Evolutionary conservation across 1,284 basidiomycete species (phyloP).

Genomic region (Hypsizygus ulmarius): DNA sequence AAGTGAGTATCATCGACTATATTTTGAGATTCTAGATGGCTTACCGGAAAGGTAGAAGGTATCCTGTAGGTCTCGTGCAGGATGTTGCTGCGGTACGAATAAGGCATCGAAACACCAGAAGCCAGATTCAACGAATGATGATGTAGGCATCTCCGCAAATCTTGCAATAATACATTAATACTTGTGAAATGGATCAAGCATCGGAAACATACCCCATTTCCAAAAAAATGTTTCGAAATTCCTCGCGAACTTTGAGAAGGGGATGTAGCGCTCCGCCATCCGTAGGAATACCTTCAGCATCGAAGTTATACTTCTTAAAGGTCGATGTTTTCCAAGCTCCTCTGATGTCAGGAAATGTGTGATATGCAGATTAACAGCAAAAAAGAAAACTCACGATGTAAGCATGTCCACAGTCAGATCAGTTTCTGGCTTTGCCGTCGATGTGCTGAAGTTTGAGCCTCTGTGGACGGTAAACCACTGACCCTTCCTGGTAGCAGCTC

Average conservation of each 20-base stretch:
- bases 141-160: conserved; percentile 99
- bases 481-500: conserved; percentile 66
- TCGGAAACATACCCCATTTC: conserved; percentile 86
- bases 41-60: conserved; percentile 96
- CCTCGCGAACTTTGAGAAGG: conserved; percentile 95
- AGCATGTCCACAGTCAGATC: conserved; percentile 97
- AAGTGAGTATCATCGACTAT: conserved; percentile 4
- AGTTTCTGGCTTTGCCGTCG: conserved; percentile 95
- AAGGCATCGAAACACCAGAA: conserved; percentile 99
- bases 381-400: conserved; percentile 60
- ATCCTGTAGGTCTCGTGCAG: conserved; percentile 96
- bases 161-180: conserved; percentile 27
- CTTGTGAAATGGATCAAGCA: neutral
- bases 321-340: conserved; percentile 88
- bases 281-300: conserved; percentile 90
- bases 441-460: conserved; percentile 87
- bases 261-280: conserved; percentile 93
- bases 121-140: conserved; percentile 94
- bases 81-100: conserved; percentile 99
- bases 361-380: neutral
- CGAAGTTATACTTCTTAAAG: conserved; percentile 99
- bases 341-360: conserved; percentile 36
- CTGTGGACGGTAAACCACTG: conserved; percentile 93
- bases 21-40: conserved; percentile 14
- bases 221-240: conserved; percentile 97